Conservation (phyloP, 139 green algal species). For the Picochlorum sp. region DNA sequence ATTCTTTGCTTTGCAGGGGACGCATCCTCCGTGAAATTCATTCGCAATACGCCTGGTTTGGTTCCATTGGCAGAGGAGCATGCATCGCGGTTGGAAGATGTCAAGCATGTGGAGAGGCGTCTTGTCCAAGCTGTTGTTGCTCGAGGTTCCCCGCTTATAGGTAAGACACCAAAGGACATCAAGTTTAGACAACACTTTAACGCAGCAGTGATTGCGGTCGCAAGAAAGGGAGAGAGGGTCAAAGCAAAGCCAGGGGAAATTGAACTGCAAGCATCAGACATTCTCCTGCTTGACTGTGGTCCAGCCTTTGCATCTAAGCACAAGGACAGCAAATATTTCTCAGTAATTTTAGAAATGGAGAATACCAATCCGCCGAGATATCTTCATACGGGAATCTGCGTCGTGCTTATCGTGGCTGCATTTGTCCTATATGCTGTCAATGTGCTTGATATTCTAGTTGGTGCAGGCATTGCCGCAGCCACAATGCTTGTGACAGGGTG, state of each 20-base stretch:
- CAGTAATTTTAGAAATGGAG: constrained; percentile 44
- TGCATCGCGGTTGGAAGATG: constrained; percentile 23
- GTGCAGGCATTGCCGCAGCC: constrained; percentile 37
- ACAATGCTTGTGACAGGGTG: constrained; percentile 60
- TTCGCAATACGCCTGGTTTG: constrained; percentile 51
- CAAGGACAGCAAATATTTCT: constrained; percentile 40
- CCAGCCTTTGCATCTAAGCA: constrained; percentile 37
- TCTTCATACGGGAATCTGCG: constrained; percentile 31
- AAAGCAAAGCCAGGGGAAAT: constrained; percentile 42
- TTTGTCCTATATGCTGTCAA: constrained; percentile 22
- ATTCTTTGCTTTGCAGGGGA: constrained; percentile 65
- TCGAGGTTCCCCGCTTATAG: constrained; percentile 25
- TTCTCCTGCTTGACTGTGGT: constrained; percentile 51
- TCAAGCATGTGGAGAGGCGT: constrained; percentile 11
- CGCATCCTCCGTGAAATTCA: constrained; percentile 33
- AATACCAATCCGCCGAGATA: constrained; percentile 38
- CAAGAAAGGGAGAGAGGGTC: constrained; percentile 40
- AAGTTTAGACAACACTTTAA: constrained; percentile 63
- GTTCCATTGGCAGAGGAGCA: constrained; percentile 33
- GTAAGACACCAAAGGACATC: constrained; percentile 45
- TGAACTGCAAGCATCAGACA: constrained; percentile 37
- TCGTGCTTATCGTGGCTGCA: constrained; percentile 42
- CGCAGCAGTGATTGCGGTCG: constrained; percentile 69
- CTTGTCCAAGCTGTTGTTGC: constrained; percentile 59
- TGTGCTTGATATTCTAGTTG: constrained; percentile 24